Percentiles rank a stretch among this genome's conserved stretches.
phyloP scores from a whole-genome alignment of 2,329 filamentous ascomycete species.

The Aureobasidium sp. region DNA sequence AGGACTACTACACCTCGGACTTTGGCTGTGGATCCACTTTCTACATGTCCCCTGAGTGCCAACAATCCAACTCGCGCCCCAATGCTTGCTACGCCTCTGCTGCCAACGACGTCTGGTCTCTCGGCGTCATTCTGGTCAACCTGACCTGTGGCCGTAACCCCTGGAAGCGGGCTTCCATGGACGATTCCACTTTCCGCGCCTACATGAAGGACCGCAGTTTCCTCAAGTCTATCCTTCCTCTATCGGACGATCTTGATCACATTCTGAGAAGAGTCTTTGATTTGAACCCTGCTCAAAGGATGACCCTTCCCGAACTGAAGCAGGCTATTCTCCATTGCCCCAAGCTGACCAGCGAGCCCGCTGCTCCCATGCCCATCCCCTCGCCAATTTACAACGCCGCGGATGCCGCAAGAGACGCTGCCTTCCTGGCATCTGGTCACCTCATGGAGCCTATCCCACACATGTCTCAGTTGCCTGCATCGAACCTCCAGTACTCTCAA shows the following conservation, averaged over 20 bases:
- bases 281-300: conserved; percentile 71
- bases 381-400: conserved; percentile 14
- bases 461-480: conserved; percentile 13
- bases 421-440: conserved; percentile 8
- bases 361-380: conserved; percentile 26
- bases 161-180: conserved; percentile 91
- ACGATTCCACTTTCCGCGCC: conserved; percentile 91
- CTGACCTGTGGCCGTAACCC: conserved; percentile 96
- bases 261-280: conserved; percentile 86
- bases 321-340: conserved; percentile 68
- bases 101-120: conserved; percentile 94
- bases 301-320: conserved; percentile 71
- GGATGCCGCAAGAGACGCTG: conserved; percentile 12
- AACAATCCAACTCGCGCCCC: conserved; percentile 64
- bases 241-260: conserved; percentile 81
- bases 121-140: conserved; percentile 98
- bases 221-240: conserved; percentile 81
- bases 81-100: conserved; percentile 78
- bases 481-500: conserved; percentile 2
- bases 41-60: conserved; percentile 99
- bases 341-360: conserved; percentile 52
- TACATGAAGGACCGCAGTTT: conserved; percentile 81
- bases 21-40: conserved; percentile 98
- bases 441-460: conserved; percentile 7
- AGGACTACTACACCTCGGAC: conserved; percentile 75